These are phyloP conservation scores for Centrapalus pauciflorus DNA, from an alignment of 129 eudicot species.

Conservation along the genomic window DNA sequence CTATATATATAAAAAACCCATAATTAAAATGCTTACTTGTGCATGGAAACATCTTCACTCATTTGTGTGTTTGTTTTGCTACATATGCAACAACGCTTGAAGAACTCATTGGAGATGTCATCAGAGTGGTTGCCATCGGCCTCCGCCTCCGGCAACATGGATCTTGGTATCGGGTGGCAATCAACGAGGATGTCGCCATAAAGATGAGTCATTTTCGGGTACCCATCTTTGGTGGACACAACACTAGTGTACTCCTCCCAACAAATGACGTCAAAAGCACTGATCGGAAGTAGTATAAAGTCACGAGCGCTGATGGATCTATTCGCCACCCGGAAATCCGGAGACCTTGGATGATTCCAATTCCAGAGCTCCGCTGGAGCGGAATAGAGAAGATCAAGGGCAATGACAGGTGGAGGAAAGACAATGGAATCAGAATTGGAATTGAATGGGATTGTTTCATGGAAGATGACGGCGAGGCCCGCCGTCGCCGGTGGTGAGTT, in stretches of 20 bases:
- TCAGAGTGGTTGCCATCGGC: background rate
- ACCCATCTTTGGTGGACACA: slow-evolving; percentile 2
- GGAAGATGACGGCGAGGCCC: slow-evolving; percentile 6
- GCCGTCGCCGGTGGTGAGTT: background rate
- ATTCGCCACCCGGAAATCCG: background rate
- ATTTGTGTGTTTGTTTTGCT: background rate
- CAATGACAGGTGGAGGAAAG: slow-evolving; percentile 12
- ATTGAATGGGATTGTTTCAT: slow-evolving; percentile 5
- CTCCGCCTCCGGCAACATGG: background rate
- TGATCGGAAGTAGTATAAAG: background rate
- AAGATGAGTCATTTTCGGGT: background rate
- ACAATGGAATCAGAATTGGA: slow-evolving; percentile 10
- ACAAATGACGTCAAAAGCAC: background rate
- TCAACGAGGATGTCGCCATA: slow-evolving; percentile 7
- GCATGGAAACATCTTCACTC: background rate
- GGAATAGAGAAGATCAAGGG: slow-evolving; percentile 20
- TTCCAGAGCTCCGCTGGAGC: slow-evolving; percentile 27
- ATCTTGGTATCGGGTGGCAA: slow-evolving; percentile 6
- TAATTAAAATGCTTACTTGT: slow-evolving; percentile 15
- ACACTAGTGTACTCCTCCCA: slow-evolving; percentile 27
- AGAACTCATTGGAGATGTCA: background rate
- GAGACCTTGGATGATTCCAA: slow-evolving; percentile 8
- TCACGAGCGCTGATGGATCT: slow-evolving; percentile 3
- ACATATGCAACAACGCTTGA: slow-evolving; percentile 26
- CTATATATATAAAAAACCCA: too few species aligned